These are phyloP conservation scores for Penicillium fimorum DNA, from an alignment of 495 filamentous ascomycete genomes.

Conservation along the genomic window DNA sequence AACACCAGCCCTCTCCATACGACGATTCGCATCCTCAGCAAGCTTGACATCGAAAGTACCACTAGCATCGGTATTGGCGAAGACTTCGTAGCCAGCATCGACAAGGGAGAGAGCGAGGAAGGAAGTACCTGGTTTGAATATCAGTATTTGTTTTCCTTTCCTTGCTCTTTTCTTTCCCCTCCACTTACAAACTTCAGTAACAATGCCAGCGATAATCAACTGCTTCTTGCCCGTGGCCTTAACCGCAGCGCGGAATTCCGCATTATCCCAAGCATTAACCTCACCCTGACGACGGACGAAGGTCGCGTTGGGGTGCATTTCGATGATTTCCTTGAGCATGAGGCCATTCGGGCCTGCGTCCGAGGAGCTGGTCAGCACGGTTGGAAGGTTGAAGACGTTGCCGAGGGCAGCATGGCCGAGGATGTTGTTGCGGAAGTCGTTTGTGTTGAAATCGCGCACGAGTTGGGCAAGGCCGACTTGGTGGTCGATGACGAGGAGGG, in stretches of 20 bases:
- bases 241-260: conserved; percentile 66
- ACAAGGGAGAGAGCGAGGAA: conserved; percentile 72
- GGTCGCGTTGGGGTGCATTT: conserved; percentile 65
- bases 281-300: conserved; percentile 70
- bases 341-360: conserved; percentile 63
- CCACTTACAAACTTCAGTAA: conserved; percentile 69
- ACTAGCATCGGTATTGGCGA: conserved; percentile 70
- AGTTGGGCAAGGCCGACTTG: conserved; percentile 67
- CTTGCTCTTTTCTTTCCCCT: background rate
- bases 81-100: conserved; percentile 73
- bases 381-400: conserved; percentile 66
- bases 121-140: conserved; percentile 48
- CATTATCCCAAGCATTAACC: conserved; percentile 79
- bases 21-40: conserved; percentile 61
- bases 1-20: conserved; percentile 67
- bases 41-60: conserved; percentile 58
- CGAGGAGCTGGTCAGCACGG: conserved; percentile 67
- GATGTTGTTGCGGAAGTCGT: conserved; percentile 64
- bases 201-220: conserved; percentile 71
- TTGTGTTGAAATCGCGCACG: conserved; percentile 62
- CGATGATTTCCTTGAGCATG: conserved; percentile 66
- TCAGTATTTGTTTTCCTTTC: background rate
- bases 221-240: conserved; percentile 64
- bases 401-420: conserved; percentile 67
- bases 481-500: conserved; percentile 67